Evolutionary conservation across 768 basidiomycete species (phyloP), one percentile per base, ranked within the genome.

Genomic region (Paxillus rubicundulus): DNA sequence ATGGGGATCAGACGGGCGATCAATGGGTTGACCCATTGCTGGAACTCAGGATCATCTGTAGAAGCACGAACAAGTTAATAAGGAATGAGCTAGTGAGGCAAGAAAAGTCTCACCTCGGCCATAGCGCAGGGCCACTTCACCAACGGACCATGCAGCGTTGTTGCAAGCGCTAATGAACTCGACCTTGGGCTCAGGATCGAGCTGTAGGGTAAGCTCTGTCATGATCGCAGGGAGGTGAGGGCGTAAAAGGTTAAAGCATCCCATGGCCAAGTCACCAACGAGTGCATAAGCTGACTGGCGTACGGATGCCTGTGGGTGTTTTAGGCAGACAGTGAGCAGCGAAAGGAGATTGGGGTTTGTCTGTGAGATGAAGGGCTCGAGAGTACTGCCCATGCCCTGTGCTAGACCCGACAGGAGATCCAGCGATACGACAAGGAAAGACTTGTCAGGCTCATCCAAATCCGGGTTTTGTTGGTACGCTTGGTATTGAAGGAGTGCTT

Each of bases 131-230:
- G 97, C 92, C 30, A 99, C 92, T 71, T 99, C 97, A 40, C 97
- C 97, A 27, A 97, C 94, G n/a, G 93, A 94, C 97, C 97, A 99
- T 1, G 96, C 96, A 9, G 97, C 97, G 66, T 99, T 99, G 72
- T 99, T 99, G 69, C 92, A 95, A 5, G 96, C 97, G 59, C 92
- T 95, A 56, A 98, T 85, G 64, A 94, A 93, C 69, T 98, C 95
- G 30, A 88, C 79, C 62, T 92, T 90, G 1, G 96, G 97, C 64
- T 96, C 91, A 5, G 90, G 89, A 55, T 94, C 89, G 47, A 99
- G 87, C 63, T 98, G 95, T 37, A 80, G 73, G 55, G 90, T 89
- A 49, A 99, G 79, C 65, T 94, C 89, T 14, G 83, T 78, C 89
- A 98, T 94, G 67, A 99, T 87, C 27, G 83, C 82, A 1, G 91